A percentile compares a stretch with the other conserved stretches of the same genome.
Conservation (phyloP, 371 early-diverging fungal genomes). For the Mortierella sp. region DNA sequence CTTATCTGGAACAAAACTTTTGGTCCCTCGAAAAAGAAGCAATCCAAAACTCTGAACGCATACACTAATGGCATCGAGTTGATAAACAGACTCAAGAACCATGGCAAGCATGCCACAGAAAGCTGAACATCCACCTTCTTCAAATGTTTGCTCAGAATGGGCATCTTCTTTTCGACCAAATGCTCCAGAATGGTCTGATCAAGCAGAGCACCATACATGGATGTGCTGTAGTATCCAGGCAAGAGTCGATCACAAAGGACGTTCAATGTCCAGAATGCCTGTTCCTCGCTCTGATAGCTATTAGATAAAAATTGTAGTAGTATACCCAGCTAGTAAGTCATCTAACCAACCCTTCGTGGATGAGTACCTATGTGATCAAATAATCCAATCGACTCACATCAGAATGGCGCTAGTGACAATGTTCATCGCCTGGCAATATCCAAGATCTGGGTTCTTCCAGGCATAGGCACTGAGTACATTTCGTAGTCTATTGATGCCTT, state of each 20-base stretch:
- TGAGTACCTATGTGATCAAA: background rate
- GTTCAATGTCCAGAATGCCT: constrained; percentile 94
- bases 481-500: constrained; percentile 92
- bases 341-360: background rate
- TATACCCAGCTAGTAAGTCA: background rate
- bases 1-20: constrained; percentile 94
- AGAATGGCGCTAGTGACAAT: constrained; percentile 94
- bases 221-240: constrained; percentile 96
- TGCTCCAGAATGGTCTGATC: constrained; percentile 96
- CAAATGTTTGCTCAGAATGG: constrained; percentile 81
- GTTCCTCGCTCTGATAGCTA: constrained; percentile 93
- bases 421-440: constrained; percentile 99
- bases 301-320: constrained; percentile 1
- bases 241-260: constrained; percentile 90
- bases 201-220: constrained; percentile 96
- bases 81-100: constrained; percentile 96
- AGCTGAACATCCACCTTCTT: constrained; percentile 91
- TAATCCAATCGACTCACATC: constrained; percentile 60
- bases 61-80: constrained; percentile 92
- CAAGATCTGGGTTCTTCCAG: constrained; percentile 89
- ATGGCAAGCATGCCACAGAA: constrained; percentile 94
- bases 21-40: constrained; percentile 94
- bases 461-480: constrained; percentile 90
- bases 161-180: constrained; percentile 83
- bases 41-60: constrained; percentile 92